Evolutionary conservation across 306 rosid genomes (phyloP), one percentile per base, ranked within the genome.

Genomic region (Myrica gale): DNA sequence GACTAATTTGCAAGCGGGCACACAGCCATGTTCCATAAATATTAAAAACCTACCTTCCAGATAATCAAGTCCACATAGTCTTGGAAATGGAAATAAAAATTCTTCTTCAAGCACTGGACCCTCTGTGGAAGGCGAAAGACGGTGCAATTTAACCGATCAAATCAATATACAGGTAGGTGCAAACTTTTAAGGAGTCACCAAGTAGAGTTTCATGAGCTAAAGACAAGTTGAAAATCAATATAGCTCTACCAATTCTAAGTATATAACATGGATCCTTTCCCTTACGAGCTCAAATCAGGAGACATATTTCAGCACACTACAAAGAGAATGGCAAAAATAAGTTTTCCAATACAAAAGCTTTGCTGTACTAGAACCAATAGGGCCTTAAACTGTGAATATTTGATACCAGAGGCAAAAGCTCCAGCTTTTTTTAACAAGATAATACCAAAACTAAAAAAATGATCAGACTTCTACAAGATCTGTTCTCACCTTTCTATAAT

Each of bases 71-170:
- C 92, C 52, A 84, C 91, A 78, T 90, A 95, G 80, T 90, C 99
- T 87, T 92, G 99, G 78, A 92, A 95, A 84, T 90, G 97, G 85
- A 89, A 90, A 90, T 95, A 92, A 82, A 95, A 95, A 77, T 83
- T 92, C 90, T 84, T 92, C 90, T 93, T 89, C 82, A 95, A 84
- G 72, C 80, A 41, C 78, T 90, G 97, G 69, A 83, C 89, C 88
- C 99, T 90, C 99, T 95, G 89, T 32, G 76, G 69, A 48, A 76
- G 56, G 56, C 39, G 72, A 84, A 84, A 21, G 82, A 55, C 17
- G n/a, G 8, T 47, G 58, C 32, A 76, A 85, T 73, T 71, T 62
- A 73, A 82, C 51, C 50, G 26, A 81, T 65, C 44, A 78, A 81
- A 54, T 73, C 74, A 44, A 65, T 37, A 42, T 23, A 54, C 4